Conservation (phyloP, 1,284 basidiomycete species). For the Mycosarcoma mackinlayi region DNA sequence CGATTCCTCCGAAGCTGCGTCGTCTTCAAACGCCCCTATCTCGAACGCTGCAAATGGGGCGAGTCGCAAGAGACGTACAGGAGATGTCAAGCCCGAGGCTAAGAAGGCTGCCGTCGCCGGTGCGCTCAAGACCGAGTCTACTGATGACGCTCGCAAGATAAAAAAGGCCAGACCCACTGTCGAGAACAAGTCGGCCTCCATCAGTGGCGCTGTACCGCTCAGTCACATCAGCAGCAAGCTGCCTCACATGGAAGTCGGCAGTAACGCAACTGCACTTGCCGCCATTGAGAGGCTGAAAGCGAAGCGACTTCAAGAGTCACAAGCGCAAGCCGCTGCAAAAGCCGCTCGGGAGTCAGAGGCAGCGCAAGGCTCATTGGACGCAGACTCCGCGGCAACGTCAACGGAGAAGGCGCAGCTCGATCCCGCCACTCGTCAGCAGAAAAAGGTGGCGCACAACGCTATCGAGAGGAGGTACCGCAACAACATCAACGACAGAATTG, state of each 20-base stretch:
- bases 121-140: conserved; percentile 3
- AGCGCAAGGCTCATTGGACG: background rate
- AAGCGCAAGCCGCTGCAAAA: conserved; percentile 45
- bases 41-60: background rate
- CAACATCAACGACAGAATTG: conserved; percentile 67
- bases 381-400: background rate
- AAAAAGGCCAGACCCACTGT: conserved; percentile 35
- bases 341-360: conserved; percentile 21
- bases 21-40: background rate
- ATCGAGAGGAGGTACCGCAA: conserved; percentile 66
- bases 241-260: conserved; percentile 59
- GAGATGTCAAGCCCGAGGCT: conserved; percentile 8
- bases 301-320: conserved; percentile 38
- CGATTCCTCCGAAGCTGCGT: background rate
- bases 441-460: conserved; percentile 66
- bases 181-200: conserved; percentile 11
- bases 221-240: conserved; percentile 37
- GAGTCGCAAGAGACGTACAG: conserved; percentile 18
- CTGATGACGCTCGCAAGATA: conserved; percentile 14
- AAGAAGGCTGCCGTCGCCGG: conserved; percentile 19
- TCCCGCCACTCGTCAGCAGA: conserved; percentile 46
- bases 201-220: conserved; percentile 12
- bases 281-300: conserved; percentile 54
- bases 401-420: conserved; percentile 31
- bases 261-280: conserved; percentile 55